Evolutionary conservation across 1,284 basidiomycete species (phyloP).

Genomic region (Entoloma clypeatum): DNA sequence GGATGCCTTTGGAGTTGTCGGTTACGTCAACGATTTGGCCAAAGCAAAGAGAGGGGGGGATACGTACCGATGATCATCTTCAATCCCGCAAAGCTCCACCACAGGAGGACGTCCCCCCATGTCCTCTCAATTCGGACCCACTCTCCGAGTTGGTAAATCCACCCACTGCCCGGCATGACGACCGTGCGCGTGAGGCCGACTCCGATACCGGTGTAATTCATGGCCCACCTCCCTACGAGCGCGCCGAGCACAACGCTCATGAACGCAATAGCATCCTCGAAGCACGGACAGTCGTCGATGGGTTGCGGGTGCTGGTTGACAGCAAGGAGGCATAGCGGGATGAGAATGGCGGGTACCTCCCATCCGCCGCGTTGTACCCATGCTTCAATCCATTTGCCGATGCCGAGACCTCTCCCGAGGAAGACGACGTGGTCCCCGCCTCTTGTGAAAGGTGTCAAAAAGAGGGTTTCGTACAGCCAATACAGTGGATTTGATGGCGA

Average conservation of each 20-base stretch:
- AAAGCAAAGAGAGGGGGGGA: slow-evolving; percentile 23
- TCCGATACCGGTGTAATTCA: slow-evolving; percentile 32
- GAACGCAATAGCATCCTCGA: slow-evolving; percentile 96
- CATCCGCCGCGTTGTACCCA: slow-evolving; percentile 52
- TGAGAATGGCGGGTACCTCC: slow-evolving; percentile 67
- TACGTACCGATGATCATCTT: slow-evolving; percentile 59
- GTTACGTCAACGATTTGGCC: slow-evolving; percentile 3
- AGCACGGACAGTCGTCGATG: slow-evolving; percentile 96
- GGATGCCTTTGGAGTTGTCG: slow-evolving; percentile 41
- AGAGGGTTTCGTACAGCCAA: slow-evolving; percentile 18
- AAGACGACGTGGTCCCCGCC: slow-evolving; percentile 24
- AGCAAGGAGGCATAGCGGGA: slow-evolving; percentile 66
- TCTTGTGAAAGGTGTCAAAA: slow-evolving; percentile 18
- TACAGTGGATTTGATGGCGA: slow-evolving; percentile 26
- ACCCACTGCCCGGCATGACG: slow-evolving; percentile 57
- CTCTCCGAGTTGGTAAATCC: slow-evolving; percentile 30
- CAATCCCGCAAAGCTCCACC: slow-evolving; percentile 53
- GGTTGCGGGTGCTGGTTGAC: slow-evolving; percentile 91
- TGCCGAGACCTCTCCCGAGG: slow-evolving; percentile 38
- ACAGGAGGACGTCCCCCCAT: slow-evolving; percentile 45
- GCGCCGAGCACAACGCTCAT: slow-evolving; percentile 80
- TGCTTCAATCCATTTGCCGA: slow-evolving; percentile 39
- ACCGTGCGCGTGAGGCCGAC: slow-evolving; percentile 22
- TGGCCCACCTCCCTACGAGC: slow-evolving; percentile 64
- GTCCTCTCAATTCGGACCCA: slow-evolving; percentile 37